These are phyloP conservation scores for Calocybe gangraenosa DNA, from an alignment of 768 basidiomycete species.

Conservation along the genomic window DNA sequence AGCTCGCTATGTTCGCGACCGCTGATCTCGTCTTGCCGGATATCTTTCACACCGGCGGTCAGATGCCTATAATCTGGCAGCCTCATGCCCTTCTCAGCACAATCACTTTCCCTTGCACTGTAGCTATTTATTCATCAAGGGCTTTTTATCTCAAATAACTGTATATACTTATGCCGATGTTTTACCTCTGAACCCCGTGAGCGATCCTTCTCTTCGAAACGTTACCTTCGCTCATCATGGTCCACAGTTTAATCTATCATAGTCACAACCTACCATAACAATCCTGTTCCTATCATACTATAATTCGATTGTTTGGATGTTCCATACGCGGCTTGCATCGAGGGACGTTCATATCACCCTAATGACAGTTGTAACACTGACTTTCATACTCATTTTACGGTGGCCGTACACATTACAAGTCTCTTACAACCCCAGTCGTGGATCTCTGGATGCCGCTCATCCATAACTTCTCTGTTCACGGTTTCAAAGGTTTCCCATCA, in stretches of 20 bases:
- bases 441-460: too few relatives aligned
- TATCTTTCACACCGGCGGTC: conserved; percentile 5
- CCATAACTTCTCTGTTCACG: too few relatives aligned
- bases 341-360: too few relatives aligned
- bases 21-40: conserved; percentile 13
- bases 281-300: neutral
- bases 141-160: conserved; percentile 2
- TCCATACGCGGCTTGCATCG: neutral
- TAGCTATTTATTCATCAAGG: neutral
- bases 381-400: too few relatives aligned
- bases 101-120: conserved; percentile 2
- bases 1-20: conserved; percentile 22
- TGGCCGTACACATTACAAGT: too few relatives aligned
- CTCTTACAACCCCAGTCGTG: too few relatives aligned
- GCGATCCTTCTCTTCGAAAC: neutral
- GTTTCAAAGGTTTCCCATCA: too few relatives aligned
- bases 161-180: conserved; percentile 9
- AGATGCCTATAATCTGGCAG: conserved; percentile 8
- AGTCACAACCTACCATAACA: neutral
- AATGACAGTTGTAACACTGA: too few relatives aligned
- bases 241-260: neutral
- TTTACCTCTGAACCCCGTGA: conserved; percentile 8
- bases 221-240: neutral
- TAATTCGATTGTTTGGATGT: neutral
- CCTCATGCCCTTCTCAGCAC: conserved; percentile 2